phyloP scores from a whole-genome alignment of 2,329 filamentous ascomycete genomes.

The Fusarium buharicum region DNA sequence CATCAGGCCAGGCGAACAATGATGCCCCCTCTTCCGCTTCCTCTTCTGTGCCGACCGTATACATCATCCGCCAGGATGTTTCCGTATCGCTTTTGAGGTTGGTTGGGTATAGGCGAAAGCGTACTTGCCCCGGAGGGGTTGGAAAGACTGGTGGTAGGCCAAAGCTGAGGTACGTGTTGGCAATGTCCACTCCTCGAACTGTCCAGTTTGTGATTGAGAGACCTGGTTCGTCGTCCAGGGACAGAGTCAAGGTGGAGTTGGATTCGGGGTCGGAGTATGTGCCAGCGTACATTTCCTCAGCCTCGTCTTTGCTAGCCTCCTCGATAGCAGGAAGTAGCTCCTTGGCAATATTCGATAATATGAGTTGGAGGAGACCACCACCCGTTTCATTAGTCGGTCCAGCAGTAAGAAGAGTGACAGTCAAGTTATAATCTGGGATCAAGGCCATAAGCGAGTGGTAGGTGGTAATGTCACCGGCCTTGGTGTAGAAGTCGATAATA shows the following conservation, averaged over 20 bases:
- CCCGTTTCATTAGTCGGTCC: slow-evolving; percentile 4
- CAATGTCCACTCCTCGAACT: slow-evolving; percentile 13
- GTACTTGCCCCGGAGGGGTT: neutral
- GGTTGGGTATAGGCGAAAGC: slow-evolving; percentile 17
- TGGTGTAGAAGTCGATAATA: slow-evolving; percentile 25
- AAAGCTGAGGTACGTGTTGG: slow-evolving; percentile 5
- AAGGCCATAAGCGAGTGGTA: slow-evolving; percentile 12
- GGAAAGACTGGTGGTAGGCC: slow-evolving; percentile 3
- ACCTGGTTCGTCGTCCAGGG: slow-evolving; percentile 5
- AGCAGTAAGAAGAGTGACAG: neutral
- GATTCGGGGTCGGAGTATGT: slow-evolving; percentile 5
- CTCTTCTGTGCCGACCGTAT: neutral
- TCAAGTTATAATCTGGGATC: slow-evolving; percentile 19
- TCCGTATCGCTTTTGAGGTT: neutral
- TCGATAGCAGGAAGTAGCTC: slow-evolving; percentile 7
- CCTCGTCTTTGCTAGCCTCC: slow-evolving; percentile 17
- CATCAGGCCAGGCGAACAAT: slow-evolving; percentile 15
- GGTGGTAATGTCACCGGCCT: slow-evolving; percentile 7
- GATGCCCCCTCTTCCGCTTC: neutral
- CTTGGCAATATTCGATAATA: neutral
- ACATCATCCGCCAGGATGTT: slow-evolving; percentile 16
- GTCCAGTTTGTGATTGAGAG: slow-evolving; percentile 19
- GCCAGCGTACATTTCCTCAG: slow-evolving; percentile 1
- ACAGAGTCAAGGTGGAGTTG: slow-evolving; percentile 6
- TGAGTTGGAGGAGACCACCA: neutral